Evolutionary conservation across 257 asterid genomes (phyloP), one percentile per base, ranked within the genome.

Genomic region (Solanum clarkiae): DNA sequence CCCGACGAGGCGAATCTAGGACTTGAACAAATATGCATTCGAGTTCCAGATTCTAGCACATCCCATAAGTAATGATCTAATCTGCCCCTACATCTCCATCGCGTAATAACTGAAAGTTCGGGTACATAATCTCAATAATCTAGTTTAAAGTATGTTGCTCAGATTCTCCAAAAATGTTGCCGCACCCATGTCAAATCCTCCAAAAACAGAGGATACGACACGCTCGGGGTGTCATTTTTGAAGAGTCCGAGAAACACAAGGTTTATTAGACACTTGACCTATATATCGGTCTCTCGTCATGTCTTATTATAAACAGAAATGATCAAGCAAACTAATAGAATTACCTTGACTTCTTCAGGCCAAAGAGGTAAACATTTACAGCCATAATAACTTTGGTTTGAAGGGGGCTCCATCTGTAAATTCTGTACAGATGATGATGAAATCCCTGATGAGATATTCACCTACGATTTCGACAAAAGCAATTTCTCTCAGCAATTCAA

Each of bases 331-430:
- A 16, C 77, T 68, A 68, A 68, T 68, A 16, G 24, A 68, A 36
- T 6, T 88, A 93, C 99, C 98, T 93, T 92, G 45, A 91, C 93
- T 80, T 93, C 95, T 88, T 91, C 96, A 14, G 90, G 90, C 87
- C 89, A 89, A 62, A 84, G 85, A 40, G 90, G 90, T 29, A 87
- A 69, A 53, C 90, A 87, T 84, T 81, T 90, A 90, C 86, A 84
- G 40, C 85, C 89, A 62, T 86, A 90, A 83, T 85, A 88, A 86
- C 85, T 96, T 96, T 95, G 99, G 97, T 92, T 96, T 92, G 98
- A 96, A 96, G 99, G 99, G 98, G 93, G 97, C 98, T 96, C 98
- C 90, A 88, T 91, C 89, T 88, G 97, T 72, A 90, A 90, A 87
- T 86, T 89, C 47, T 86, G 20, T 54, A 82, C 86, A 65, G 96